phyloP scores from a whole-genome alignment of 192 early-diverging fungal genomes.

The Backusella mclennaniae region DNA sequence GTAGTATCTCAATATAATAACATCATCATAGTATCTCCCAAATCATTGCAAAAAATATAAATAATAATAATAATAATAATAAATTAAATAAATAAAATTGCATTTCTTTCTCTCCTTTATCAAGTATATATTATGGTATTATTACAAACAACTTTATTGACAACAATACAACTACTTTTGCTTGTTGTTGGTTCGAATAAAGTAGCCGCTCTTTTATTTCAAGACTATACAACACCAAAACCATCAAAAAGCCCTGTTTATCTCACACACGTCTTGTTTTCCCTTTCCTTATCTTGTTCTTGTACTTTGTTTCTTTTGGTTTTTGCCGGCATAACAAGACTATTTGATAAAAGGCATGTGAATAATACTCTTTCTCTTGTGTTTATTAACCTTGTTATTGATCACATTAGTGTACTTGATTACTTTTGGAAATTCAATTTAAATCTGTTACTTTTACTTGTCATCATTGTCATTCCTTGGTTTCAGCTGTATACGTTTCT shows the following conservation, averaged over 20 bases:
- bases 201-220: background rate
- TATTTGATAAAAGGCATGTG: conserved; percentile 59
- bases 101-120: background rate
- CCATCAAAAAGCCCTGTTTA: background rate
- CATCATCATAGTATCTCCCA: background rate
- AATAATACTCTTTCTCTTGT: background rate
- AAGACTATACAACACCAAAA: conserved; percentile 17
- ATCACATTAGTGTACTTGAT: background rate
- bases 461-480: conserved; percentile 72
- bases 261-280: conserved; percentile 50
- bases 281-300: conserved; percentile 73
- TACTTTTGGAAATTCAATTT: conserved; percentile 71
- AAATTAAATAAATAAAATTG: background rate
- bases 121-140: background rate
- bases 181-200: background rate
- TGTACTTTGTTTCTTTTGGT: conserved; percentile 81
- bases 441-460: conserved; percentile 62
- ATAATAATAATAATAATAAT: background rate
- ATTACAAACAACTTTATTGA: conserved; percentile 1
- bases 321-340: conserved; percentile 75
- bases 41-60: background rate
- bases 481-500: conserved; percentile 71
- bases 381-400: too few relatives aligned
- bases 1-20: background rate
- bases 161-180: background rate